These are phyloP conservation scores for Camillea tinctor DNA, from an alignment of 2,329 filamentous ascomycete genomes.

Conservation along the genomic window DNA sequence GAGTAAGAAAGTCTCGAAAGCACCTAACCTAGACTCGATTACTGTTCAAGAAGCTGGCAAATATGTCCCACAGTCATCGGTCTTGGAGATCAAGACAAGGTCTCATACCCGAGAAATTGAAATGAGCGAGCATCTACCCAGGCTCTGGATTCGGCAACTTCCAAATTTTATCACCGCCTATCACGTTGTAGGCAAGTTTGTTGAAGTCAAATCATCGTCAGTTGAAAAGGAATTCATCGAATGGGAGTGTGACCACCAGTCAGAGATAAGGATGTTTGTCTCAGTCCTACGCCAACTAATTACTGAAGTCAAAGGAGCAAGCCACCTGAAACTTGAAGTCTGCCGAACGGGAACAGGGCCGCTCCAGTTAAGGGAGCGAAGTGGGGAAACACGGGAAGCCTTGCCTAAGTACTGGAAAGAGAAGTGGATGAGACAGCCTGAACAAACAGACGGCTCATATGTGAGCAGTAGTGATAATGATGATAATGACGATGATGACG, in stretches of 20 bases:
- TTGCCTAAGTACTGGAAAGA: conserved; percentile 22
- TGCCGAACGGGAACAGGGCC: conserved; percentile 19
- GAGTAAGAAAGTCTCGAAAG: background rate
- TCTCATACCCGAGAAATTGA: conserved; percentile 14
- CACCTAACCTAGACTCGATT: conserved; percentile 2
- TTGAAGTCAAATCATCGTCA: conserved; percentile 13
- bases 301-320: conserved; percentile 18
- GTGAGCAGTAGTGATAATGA: conserved; percentile 11
- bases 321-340: conserved; percentile 22
- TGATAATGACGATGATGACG: conserved; percentile 14
- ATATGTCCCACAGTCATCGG: conserved; percentile 15
- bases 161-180: conserved; percentile 23
- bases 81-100: conserved; percentile 25
- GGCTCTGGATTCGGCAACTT: conserved; percentile 27
- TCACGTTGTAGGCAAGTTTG: conserved; percentile 17
- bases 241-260: conserved; percentile 22
- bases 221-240: conserved; percentile 12
- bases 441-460: background rate
- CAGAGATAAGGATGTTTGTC: conserved; percentile 18
- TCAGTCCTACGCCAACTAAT: conserved; percentile 17
- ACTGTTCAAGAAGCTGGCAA: conserved; percentile 7
- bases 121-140: conserved; percentile 19
- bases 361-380: conserved; percentile 22
- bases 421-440: conserved; percentile 11
- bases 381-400: conserved; percentile 11